These are phyloP conservation scores for Styphnolobium japonicum DNA, from an alignment of 306 rosid genomes.

Conservation along the genomic window DNA sequence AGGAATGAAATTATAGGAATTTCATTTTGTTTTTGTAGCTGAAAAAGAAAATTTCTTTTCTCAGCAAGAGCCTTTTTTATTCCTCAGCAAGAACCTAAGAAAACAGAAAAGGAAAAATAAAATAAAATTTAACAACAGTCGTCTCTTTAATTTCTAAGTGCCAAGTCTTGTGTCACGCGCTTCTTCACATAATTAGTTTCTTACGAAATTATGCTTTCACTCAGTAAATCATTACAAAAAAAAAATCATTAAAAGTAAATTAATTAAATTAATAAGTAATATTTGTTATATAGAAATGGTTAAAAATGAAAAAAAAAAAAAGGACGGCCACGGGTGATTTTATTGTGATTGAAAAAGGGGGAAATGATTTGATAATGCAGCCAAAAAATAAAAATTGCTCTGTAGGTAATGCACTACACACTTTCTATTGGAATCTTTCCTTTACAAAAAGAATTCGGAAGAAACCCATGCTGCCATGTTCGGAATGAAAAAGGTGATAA, in stretches of 20 bases:
- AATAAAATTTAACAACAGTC: too few relatives aligned
- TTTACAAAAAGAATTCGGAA: not conserved
- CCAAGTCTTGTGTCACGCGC: not conserved
- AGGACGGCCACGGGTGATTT: not conserved
- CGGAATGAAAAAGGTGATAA: not conserved
- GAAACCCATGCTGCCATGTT: not conserved
- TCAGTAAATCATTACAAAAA: not conserved
- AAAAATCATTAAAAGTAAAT: not conserved
- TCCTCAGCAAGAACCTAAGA: too few relatives aligned
- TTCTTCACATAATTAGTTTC: not conserved
- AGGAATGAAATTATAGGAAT: not conserved
- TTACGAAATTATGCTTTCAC: not conserved
- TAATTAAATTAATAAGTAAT: not conserved
- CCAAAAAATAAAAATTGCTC: not conserved
- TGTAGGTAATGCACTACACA: not conserved
- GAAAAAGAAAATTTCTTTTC: not conserved
- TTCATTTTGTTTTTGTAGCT: not conserved
- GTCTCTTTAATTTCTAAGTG: not conserved
- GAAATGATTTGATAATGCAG: not conserved
- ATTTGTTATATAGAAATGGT: not conserved
- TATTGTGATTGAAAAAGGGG: not conserved
- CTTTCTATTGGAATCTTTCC: not conserved
- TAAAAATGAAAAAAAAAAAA: not conserved
- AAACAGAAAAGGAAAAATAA: too few relatives aligned
- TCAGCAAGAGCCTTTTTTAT: too few relatives aligned